Base-by-base conservation (phyloP, 495 filamentous ascomycete genomes). In the Podospora pseudocomata region DNA sequence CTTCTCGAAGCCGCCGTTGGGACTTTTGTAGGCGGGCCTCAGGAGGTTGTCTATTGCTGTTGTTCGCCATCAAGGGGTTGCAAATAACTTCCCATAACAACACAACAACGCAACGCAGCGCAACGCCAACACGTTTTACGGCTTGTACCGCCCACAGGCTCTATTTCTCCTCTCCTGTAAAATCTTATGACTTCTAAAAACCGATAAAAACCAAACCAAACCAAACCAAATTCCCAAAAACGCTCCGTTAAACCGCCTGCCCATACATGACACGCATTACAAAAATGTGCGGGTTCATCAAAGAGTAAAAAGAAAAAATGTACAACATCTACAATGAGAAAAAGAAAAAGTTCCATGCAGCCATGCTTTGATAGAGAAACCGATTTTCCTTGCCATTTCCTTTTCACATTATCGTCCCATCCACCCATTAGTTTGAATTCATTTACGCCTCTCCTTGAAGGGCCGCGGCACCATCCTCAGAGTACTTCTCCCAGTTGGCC, bases 401-500 rank as follows among this genome's bases (percentile, higher is more conserved):
- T 63, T 44, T 63, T 49, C 39, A 49, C 39, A 13, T 49, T 18
- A 49, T 32, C 39, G 15, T 49, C 39, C 39, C 39, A 49, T 49
- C 39, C 39, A 49, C 39, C 39, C 39, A 49, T 49, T 49, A 49
- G 39, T 49, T 49, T 49, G 13, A 9, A 16, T 13, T 49, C 39
- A 13, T 49, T 49, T 49, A 49, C 5, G 39, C 39, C 39, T 49
- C 39, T 18, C 20, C 60, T 7, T 19, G n/a, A 58, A 39, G 20
- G 6, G 62, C 54, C 5, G 9, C 54, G n/a, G 60, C 60, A 49
- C 71, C 64, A 55, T 77, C 77, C 23, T 74, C 72, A 68, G 78
- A 76, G 73, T 88, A 89, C 72, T 86, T 88, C 27, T 89, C 87
- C 87, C 87, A 90, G 79, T 97, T 97, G 57, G 92, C 92, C 74